Evolutionary conservation across 1,284 basidiomycete genomes (phyloP).

Genomic region (Trametes versicolor): DNA sequence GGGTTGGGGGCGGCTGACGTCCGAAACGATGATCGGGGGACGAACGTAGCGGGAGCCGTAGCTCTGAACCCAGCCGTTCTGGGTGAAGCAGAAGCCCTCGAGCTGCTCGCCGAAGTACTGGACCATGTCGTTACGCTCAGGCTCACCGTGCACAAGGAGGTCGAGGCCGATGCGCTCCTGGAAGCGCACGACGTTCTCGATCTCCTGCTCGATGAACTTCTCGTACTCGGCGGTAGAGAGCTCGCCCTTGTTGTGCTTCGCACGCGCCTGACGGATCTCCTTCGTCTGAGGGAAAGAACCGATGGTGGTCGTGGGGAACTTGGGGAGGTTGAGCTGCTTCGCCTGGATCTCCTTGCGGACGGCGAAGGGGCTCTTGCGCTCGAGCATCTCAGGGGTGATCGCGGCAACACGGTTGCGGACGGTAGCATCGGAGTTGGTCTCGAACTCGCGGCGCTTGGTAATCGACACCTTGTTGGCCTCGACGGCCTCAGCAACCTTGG

Average conservation of each 20-base stretch:
- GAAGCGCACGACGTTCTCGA: slow-evolving; percentile 93
- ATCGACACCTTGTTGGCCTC: slow-evolving; percentile 94
- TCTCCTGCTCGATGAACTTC: slow-evolving; percentile 98
- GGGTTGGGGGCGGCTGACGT: slow-evolving; percentile 92
- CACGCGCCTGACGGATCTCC: slow-evolving; percentile 97
- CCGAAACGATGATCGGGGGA: slow-evolving; percentile 98
- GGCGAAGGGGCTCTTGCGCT: slow-evolving; percentile 93
- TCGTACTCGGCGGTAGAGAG: slow-evolving; percentile 93
- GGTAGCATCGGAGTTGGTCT: slow-evolving; percentile 93
- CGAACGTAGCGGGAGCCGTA: slow-evolving; percentile 98
- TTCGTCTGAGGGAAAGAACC: slow-evolving; percentile 99
- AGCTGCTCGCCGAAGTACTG: slow-evolving; percentile 99
- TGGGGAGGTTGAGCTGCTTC: slow-evolving; percentile 91
- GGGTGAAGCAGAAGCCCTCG: slow-evolving; percentile 96
- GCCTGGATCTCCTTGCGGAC: slow-evolving; percentile 91
- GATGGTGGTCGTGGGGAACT: slow-evolving; percentile 99
- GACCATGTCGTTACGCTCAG: slow-evolving; percentile 99
- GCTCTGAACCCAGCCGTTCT: slow-evolving; percentile 99
- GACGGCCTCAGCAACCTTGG: slow-evolving; percentile 73
- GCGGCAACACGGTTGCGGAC: slow-evolving; percentile 96
- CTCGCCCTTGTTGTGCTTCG: slow-evolving; percentile 95
- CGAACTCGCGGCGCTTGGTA: slow-evolving; percentile 95
- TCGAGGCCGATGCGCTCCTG: slow-evolving; percentile 98
- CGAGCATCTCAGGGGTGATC: slow-evolving; percentile 89
- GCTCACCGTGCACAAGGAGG: slow-evolving; percentile 98